Base-by-base conservation (phyloP, 2,329 filamentous ascomycete species). In the Pseudogymnoascus sp. region DNA sequence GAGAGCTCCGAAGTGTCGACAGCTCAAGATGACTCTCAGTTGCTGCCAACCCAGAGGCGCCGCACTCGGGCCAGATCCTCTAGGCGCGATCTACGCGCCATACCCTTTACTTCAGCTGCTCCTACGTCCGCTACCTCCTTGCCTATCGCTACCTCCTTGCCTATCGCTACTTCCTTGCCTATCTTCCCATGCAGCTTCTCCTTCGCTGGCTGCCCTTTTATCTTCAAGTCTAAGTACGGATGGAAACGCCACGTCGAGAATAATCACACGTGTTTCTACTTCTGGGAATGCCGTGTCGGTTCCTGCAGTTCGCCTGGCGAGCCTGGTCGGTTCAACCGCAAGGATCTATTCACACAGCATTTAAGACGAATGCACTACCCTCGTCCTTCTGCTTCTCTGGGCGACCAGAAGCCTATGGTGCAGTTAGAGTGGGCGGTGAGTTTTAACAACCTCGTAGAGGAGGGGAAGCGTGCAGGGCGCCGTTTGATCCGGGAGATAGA, bases 301-400 rank as follows among this genome's bases (percentile, higher is more conserved):
- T 72, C 69, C 51, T 74, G 64, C 41, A 66, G 66, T 63, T 61
- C 27, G 15, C 12, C 48, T 1, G 48, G 25, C 1, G 13, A 55
- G 5, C 2, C 13, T 12, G 58, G 29, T 12, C n/a, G 27, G 17
- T 96, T 96, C 79, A 95, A 95, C 75, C 88, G 92, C 70, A 96
- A 95, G 72, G 92, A 97, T 70, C 83, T 97, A 8, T 96, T 92
- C 76, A 91, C 88, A 0, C 91, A 96, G 70, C 93, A 97, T 71
- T 81, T 93, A 2, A 84, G 90, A 5, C 88, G 93, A 55, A 95
- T 95, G 90, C 92, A 97, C 71, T 79, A 83, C 0, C 81, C 71
- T 12, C 39, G 12, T 80, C n/a, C n/a, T n/a, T n/a, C n/a, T n/a
- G n/a, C n/a, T n/a, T n/a, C n/a, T n/a, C n/a, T n/a, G n/a, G n/a